Evolutionary conservation across 2,329 filamentous ascomycete genomes (phyloP).

Genomic region (Aureobasidium sp.): DNA sequence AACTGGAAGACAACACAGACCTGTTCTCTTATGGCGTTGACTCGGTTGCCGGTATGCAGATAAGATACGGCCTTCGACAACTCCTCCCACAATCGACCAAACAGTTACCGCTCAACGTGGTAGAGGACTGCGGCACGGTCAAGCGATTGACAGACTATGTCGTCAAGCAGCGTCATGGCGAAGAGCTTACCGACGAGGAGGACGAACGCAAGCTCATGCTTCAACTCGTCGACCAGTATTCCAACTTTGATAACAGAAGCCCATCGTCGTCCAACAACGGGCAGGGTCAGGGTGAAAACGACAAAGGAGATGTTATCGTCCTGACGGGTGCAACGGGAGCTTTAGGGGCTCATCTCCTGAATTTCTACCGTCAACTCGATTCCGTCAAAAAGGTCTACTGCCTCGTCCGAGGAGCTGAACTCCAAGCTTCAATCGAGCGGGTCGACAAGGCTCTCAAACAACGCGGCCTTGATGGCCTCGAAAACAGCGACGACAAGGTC

Average conservation of each 20-base stretch:
- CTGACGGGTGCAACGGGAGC: constrained; percentile 44
- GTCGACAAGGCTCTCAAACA: constrained; percentile 38
- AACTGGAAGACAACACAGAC: constrained; percentile 35
- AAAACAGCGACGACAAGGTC: constrained; percentile 36
- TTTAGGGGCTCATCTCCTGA: constrained; percentile 44
- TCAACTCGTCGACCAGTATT: constrained; percentile 40
- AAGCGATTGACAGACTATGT: constrained; percentile 32
- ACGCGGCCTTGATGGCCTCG: constrained; percentile 24
- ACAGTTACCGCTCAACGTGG: constrained; percentile 46
- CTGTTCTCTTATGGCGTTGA: constrained; percentile 52
- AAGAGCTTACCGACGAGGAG: constrained; percentile 17
- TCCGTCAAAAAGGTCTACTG: constrained; percentile 44
- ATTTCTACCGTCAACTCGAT: constrained; percentile 32
- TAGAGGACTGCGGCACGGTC: constrained; percentile 53
- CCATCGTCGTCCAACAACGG: neutral
- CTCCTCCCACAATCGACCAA: constrained; percentile 28
- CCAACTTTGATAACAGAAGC: constrained; percentile 28
- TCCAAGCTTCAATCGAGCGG: constrained; percentile 35
- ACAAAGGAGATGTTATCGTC: constrained; percentile 23
- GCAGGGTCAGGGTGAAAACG: constrained; percentile 14
- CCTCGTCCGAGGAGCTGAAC: constrained; percentile 43
- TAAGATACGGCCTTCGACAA: constrained; percentile 33
- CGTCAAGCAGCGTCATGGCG: constrained; percentile 31
- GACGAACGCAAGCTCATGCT: constrained; percentile 36
- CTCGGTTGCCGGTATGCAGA: constrained; percentile 48